Percentiles rank a stretch among this genome's conserved stretches.
Conservation (phyloP, 2,329 filamentous ascomycete species). For the Neofusicoccum parvum region DNA sequence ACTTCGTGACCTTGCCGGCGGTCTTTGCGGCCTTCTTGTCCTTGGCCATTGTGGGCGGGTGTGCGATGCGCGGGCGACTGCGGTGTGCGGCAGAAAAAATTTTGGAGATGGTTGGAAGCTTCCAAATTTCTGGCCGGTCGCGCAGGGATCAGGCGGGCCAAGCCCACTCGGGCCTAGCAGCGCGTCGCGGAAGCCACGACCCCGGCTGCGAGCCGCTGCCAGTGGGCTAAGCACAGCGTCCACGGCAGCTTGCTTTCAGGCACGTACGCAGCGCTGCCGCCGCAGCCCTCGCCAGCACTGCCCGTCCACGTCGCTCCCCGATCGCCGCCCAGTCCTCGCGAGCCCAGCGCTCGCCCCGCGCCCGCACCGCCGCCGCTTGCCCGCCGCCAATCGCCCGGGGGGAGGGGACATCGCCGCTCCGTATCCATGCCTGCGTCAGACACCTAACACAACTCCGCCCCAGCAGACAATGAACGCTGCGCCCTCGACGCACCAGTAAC, state of each 20-base stretch:
- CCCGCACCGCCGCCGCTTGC: not conserved
- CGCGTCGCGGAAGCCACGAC: conserved; percentile 10
- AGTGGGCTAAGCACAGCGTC: conserved; percentile 10
- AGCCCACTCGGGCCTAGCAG: not conserved
- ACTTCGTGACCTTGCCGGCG: conserved; percentile 11
- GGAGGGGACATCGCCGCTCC: conserved; percentile 18
- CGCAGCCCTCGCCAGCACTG: not conserved
- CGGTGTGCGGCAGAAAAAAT: not conserved
- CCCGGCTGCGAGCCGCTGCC: conserved; percentile 10
- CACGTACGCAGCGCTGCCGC: not conserved
- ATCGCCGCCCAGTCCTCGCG: not conserved
- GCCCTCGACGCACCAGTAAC: conserved; percentile 8
- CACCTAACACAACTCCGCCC: conserved; percentile 14
- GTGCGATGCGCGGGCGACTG: not conserved
- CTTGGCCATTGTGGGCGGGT: conserved; percentile 15
- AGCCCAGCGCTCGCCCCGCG: conserved; percentile 6
- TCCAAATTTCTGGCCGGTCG: conserved; percentile 8
- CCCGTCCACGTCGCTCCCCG: not conserved
- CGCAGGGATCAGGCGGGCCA: conserved; percentile 3
- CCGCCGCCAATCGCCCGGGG: conserved; percentile 15
- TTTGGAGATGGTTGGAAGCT: not conserved
- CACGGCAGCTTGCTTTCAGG: conserved; percentile 16
- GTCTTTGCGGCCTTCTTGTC: conserved; percentile 21
- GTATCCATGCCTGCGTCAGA: conserved; percentile 20
- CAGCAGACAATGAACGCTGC: conserved; percentile 20